Percentiles rank a stretch among this genome's conserved stretches.
phyloP scores from a whole-genome alignment of 208 protist genomes.

The Leishmania turanica region DNA sequence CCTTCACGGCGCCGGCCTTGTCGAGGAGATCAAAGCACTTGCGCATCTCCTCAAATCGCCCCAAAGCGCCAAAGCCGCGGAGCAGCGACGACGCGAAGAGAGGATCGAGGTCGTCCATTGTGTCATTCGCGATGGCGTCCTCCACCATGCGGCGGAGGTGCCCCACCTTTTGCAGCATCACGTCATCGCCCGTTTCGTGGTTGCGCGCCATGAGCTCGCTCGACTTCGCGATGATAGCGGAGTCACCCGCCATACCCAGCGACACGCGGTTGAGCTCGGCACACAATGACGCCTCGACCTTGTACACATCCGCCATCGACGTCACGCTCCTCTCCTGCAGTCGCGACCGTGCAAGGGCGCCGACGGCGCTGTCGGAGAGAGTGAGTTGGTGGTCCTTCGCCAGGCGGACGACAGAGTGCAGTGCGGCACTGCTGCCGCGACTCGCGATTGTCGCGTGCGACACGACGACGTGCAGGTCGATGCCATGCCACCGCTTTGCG shows the following conservation, averaged over 20 bases:
- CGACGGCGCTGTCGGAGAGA: conserved; percentile 69
- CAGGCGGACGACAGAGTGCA: conserved; percentile 45
- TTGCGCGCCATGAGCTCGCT: conserved; percentile 64
- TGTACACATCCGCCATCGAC: conserved; percentile 60
- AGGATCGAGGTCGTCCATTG: conserved; percentile 68
- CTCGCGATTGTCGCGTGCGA: conserved; percentile 54
- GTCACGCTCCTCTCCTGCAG: conserved; percentile 32
- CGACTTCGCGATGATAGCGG: conserved; percentile 74
- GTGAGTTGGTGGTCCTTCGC: conserved; percentile 21
- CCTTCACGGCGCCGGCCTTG: conserved; percentile 46
- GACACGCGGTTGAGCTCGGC: conserved; percentile 42
- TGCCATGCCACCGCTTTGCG: conserved; percentile 1
- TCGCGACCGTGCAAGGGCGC: conserved; percentile 40
- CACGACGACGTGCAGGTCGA: conserved; percentile 51
- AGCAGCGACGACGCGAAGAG: conserved; percentile 70
- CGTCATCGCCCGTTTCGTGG: conserved; percentile 60
- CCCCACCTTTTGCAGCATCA: conserved; percentile 83
- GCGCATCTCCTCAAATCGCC: conserved; percentile 80
- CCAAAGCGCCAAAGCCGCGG: conserved; percentile 83
- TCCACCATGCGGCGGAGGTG: conserved; percentile 71
- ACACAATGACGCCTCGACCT: conserved; percentile 49
- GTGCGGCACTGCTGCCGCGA: conserved; percentile 38
- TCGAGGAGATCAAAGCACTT: conserved; percentile 65
- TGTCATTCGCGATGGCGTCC: conserved; percentile 56
- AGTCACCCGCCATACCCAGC: conserved; percentile 73